Conservation (phyloP, 345 rosid species). For the Bruguiera parviflora region DNA sequence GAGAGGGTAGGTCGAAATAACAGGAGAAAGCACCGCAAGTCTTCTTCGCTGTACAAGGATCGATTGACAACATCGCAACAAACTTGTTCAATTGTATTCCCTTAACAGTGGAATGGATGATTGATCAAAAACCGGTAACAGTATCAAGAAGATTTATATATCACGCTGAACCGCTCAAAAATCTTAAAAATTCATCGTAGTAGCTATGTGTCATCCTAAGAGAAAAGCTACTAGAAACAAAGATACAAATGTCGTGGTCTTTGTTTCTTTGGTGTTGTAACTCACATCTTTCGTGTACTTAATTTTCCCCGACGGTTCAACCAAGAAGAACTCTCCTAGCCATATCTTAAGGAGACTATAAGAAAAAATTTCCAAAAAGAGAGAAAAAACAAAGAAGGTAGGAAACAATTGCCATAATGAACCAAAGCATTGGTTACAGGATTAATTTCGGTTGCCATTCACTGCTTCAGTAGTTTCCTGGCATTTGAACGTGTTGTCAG, state of each 20-base stretch:
- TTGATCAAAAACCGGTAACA: no score
- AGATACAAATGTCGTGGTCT: not conserved
- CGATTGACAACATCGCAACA: no score
- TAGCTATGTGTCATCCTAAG: not conserved
- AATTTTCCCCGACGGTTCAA: conserved; percentile 16
- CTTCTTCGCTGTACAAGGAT: no score
- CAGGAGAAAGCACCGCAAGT: no score
- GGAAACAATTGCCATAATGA: conserved; percentile 15
- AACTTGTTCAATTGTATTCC: no score
- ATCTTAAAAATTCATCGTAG: conserved; percentile 1
- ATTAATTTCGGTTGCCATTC: conserved; percentile 30
- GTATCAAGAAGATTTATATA: no score
- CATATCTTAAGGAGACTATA: not conserved
- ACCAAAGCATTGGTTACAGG: conserved; percentile 9
- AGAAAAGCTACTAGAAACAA: conserved; percentile 1
- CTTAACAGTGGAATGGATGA: no score
- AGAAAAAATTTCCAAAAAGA: no score
- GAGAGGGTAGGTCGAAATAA: no score
- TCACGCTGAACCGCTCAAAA: no score
- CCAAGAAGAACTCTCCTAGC: conserved; percentile 21
- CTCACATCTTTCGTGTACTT: conserved; percentile 4
- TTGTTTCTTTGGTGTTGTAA: conserved; percentile 1
- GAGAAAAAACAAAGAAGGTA: not conserved
- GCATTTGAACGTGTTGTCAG: conserved; percentile 8
- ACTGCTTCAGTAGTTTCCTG: conserved; percentile 39